These are phyloP conservation scores for Leishmania mexicana DNA, from an alignment of 208 protist species.

Conservation along the genomic window DNA sequence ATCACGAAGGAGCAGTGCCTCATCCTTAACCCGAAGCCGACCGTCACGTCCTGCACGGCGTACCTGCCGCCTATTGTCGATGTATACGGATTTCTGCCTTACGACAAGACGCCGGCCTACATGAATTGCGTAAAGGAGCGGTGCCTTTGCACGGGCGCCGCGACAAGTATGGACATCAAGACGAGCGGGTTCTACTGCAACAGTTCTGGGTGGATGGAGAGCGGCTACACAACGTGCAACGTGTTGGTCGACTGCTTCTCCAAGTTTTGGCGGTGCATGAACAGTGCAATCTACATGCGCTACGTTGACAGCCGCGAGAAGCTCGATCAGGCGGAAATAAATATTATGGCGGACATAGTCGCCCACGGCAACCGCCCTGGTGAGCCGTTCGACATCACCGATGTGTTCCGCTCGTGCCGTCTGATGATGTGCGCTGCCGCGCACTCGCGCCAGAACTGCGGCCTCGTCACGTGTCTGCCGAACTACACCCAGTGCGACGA, in stretches of 20 bases:
- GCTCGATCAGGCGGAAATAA: slow-evolving; percentile 19
- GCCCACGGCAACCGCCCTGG: slow-evolving; percentile 42
- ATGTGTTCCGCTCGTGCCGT: slow-evolving; percentile 44
- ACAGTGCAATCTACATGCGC: slow-evolving; percentile 20
- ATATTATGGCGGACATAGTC: slow-evolving; percentile 32
- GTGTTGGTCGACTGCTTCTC: slow-evolving; percentile 49
- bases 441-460: slow-evolving; percentile 51
- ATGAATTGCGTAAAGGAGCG: slow-evolving; percentile 45
- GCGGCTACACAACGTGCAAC: slow-evolving; percentile 53
- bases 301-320: slow-evolving; percentile 8
- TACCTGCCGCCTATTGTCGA: slow-evolving; percentile 34
- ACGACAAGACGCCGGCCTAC: slow-evolving; percentile 38
- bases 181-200: slow-evolving; percentile 49
- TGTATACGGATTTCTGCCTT: slow-evolving; percentile 41
- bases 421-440: slow-evolving; percentile 47
- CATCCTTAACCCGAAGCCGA: slow-evolving; percentile 47
- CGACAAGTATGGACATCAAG: slow-evolving; percentile 20
- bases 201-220: slow-evolving; percentile 37
- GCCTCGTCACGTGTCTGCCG: slow-evolving; percentile 58
- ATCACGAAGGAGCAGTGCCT: slow-evolving; percentile 43
- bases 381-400: slow-evolving; percentile 41
- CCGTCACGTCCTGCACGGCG: slow-evolving; percentile 32
- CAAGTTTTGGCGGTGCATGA: slow-evolving; percentile 52
- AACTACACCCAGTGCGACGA: slow-evolving; percentile 72
- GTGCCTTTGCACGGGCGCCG: slow-evolving; percentile 44